These are phyloP conservation scores for Saccharomyces hybrid DNA, from an alignment of 1,139 yeast species.

Conservation along the genomic window DNA sequence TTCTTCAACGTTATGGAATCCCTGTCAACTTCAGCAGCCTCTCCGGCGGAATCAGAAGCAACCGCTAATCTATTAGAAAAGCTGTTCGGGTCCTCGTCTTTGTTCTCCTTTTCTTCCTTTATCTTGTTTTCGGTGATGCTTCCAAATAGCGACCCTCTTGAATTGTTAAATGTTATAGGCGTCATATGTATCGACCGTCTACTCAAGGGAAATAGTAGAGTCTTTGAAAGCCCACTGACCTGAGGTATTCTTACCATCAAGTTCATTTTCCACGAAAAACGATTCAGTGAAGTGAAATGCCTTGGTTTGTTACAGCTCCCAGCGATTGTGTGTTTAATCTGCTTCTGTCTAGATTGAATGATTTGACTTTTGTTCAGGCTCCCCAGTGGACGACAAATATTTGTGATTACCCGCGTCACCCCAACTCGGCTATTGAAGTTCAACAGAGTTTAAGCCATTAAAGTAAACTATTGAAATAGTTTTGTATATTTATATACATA, in stretches of 20 bases:
- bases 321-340: neutral
- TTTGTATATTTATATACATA: no score
- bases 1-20: constrained; percentile 30
- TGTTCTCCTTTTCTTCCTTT: neutral
- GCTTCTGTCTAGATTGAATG: neutral
- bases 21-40: constrained; percentile 10
- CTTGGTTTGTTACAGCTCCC: neutral
- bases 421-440: neutral
- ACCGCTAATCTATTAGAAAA: constrained; percentile 20
- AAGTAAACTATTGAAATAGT: no score
- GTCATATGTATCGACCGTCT: neutral
- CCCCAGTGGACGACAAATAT: neutral
- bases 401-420: neutral
- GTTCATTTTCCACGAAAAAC: neutral
- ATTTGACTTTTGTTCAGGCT: neutral
- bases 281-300: neutral
- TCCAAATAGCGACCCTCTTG: constrained; percentile 2
- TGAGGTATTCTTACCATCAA: neutral
- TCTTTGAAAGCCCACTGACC: neutral
- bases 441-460: neutral
- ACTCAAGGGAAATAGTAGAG: neutral
- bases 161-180: neutral
- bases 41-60: constrained; percentile 12
- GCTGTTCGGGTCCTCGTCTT: constrained; percentile 10
- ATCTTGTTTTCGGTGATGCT: constrained; percentile 1